Percentiles rank a stretch among this genome's conserved stretches.
phyloP scores from a whole-genome alignment of 2,329 filamentous ascomycete genomes.

The Aspergillus chevalieri region DNA sequence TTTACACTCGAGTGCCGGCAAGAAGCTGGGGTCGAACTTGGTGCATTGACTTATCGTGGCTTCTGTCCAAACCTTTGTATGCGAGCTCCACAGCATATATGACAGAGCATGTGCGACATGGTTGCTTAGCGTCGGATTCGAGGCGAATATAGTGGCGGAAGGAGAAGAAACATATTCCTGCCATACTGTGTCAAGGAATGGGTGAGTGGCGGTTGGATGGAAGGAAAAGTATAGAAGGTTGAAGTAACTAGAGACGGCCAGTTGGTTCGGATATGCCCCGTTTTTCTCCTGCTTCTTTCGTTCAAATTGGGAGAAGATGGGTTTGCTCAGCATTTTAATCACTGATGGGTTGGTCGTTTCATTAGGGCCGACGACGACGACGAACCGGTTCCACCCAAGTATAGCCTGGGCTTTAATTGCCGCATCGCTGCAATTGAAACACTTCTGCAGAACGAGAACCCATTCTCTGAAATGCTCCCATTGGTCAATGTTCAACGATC shows the following conservation, averaged over 20 bases:
- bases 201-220: slow-evolving; percentile 59
- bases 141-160: slow-evolving; percentile 52
- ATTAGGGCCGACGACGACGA: slow-evolving; percentile 65
- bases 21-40: slow-evolving; percentile 61
- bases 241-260: slow-evolving; percentile 67
- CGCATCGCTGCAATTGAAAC: slow-evolving; percentile 73
- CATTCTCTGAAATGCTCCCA: slow-evolving; percentile 72
- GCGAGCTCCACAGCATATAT: slow-evolving; percentile 54
- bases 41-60: slow-evolving; percentile 60
- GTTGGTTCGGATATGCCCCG: slow-evolving; percentile 45
- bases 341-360: slow-evolving; percentile 51
- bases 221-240: slow-evolving; percentile 79
- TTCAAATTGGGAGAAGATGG: slow-evolving; percentile 62
- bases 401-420: slow-evolving; percentile 70
- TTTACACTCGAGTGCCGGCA: slow-evolving; percentile 76
- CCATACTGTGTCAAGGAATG: slow-evolving; percentile 73
- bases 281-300: slow-evolving; percentile 53
- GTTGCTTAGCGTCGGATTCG: slow-evolving; percentile 47
- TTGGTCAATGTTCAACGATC: slow-evolving; percentile 51
- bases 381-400: slow-evolving; percentile 76
- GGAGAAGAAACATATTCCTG: slow-evolving; percentile 64
- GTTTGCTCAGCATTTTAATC: slow-evolving; percentile 60
- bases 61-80: slow-evolving; percentile 63
- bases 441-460: slow-evolving; percentile 71
- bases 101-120: slow-evolving; percentile 64